Evolutionary conservation across 176 grass and related monocot genomes (phyloP).

Genomic region (Areca catechu): DNA sequence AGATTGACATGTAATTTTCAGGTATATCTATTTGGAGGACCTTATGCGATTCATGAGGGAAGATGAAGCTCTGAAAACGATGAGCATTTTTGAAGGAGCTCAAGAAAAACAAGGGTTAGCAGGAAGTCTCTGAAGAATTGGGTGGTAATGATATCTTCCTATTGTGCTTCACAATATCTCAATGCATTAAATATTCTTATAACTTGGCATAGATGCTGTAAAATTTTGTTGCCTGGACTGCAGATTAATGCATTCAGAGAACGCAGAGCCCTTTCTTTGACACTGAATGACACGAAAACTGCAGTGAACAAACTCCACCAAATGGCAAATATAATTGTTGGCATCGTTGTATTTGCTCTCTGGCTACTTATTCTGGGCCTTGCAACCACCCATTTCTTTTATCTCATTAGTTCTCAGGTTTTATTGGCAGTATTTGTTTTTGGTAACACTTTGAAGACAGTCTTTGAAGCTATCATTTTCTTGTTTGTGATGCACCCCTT

Average conservation of each 20-base stretch:
- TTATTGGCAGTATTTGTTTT: conserved; percentile 63
- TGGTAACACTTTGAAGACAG: conserved; percentile 64
- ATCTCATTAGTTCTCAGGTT: conserved; percentile 51
- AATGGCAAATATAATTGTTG: conserved; percentile 36
- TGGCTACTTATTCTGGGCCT: conserved; percentile 51
- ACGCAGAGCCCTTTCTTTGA: conserved; percentile 50
- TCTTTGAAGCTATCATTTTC: conserved; percentile 61
- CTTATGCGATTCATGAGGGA: conserved; percentile 63
- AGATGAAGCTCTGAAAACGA: conserved; percentile 56
- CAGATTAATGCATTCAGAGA: conserved; percentile 67
- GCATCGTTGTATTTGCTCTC: conserved; percentile 38
- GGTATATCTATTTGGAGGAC: conserved; percentile 78
- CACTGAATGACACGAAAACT: conserved; percentile 64
- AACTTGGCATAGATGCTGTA: no score
- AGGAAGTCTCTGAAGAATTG: conserved; percentile 76
- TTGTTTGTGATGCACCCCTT: conserved; percentile 64
- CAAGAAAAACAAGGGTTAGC: conserved; percentile 59
- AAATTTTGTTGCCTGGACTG: conserved; percentile 4
- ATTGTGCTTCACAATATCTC: background rate
- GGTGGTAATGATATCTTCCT: conserved; percentile 63
- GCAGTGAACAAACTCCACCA: conserved; percentile 60
- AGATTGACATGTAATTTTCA: conserved; percentile 6
- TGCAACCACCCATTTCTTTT: conserved; percentile 31
- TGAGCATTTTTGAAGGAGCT: conserved; percentile 77
- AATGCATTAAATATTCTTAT: no score